phyloP scores from a whole-genome alignment of 2,329 filamentous ascomycete genomes.

The Ramichloridium luteum region DNA sequence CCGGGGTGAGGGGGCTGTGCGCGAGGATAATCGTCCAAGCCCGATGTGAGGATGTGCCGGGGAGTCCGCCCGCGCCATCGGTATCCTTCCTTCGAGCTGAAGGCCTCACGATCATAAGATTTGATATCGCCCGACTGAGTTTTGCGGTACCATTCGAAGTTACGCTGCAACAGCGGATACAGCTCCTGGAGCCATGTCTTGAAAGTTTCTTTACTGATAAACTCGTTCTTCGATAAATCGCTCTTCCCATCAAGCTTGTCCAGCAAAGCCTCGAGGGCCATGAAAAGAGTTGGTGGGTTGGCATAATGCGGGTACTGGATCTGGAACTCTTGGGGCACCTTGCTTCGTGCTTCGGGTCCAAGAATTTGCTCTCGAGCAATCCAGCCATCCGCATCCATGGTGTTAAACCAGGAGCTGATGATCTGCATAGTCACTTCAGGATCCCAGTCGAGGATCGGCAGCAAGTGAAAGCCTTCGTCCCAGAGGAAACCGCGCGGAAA shows the following conservation, averaged over 20 bases:
- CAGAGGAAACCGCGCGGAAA: slow-evolving; percentile 94
- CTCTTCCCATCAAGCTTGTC: slow-evolving; percentile 52
- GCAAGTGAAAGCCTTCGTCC: slow-evolving; percentile 94
- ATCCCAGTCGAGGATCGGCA: slow-evolving; percentile 90
- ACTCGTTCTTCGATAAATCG: slow-evolving; percentile 33
- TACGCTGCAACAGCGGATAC: slow-evolving; percentile 76
- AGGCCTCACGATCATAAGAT: slow-evolving; percentile 72
- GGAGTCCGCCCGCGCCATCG: slow-evolving; percentile 86
- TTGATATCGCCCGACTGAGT: slow-evolving; percentile 86
- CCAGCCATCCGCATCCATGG: slow-evolving; percentile 96
- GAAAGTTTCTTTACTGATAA: slow-evolving; percentile 56
- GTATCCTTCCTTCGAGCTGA: slow-evolving; percentile 82
- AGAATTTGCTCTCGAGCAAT: slow-evolving; percentile 94
- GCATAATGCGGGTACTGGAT: slow-evolving; percentile 95
- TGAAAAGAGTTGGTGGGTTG: slow-evolving; percentile 88
- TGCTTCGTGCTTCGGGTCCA: slow-evolving; percentile 80
- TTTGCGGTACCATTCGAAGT: slow-evolving; percentile 89
- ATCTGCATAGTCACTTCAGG: slow-evolving; percentile 77
- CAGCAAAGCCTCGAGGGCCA: slow-evolving; percentile 74
- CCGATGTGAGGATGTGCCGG: slow-evolving; percentile 79
- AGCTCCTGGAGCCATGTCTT: slow-evolving; percentile 61
- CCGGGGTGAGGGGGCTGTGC: slow-evolving; percentile 87
- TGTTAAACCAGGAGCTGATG: slow-evolving; percentile 85
- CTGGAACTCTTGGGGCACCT: slow-evolving; percentile 87
- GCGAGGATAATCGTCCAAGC: slow-evolving; percentile 91